phyloP scores from a whole-genome alignment of 805 yeast genomes.

The Wickerhamomyces queroliae region DNA sequence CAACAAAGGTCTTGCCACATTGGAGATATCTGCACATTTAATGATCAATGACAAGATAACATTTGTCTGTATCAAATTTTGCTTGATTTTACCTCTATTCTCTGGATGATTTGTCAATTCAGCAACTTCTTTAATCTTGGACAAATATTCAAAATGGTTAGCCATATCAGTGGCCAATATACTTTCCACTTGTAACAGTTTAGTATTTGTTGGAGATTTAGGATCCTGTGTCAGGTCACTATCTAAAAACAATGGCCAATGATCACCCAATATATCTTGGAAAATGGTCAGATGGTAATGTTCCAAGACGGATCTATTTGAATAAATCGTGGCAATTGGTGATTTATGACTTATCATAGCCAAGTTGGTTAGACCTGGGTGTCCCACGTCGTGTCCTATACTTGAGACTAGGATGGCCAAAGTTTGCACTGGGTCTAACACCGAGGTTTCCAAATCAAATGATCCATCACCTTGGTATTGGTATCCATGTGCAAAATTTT shows the following conservation, averaged over 20 bases:
- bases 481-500: background rate
- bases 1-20: constrained; percentile 75
- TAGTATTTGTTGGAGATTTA: constrained; percentile 17
- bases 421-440: constrained; percentile 35
- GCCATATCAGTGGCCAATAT: constrained; percentile 94
- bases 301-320: constrained; percentile 71
- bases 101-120: constrained; percentile 10
- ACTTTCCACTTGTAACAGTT: constrained; percentile 27
- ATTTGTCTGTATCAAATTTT: constrained; percentile 20
- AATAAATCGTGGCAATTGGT: constrained; percentile 57
- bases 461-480: constrained; percentile 3
- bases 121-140: constrained; percentile 37
- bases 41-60: constrained; percentile 65
- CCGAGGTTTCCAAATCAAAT: constrained; percentile 9
- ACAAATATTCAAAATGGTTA: constrained; percentile 67
- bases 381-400: constrained; percentile 93
- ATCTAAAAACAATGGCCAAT: constrained; percentile 38
- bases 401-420: constrained; percentile 72
- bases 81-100: constrained; percentile 9
- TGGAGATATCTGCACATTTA: constrained; percentile 94
- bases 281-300: constrained; percentile 73
- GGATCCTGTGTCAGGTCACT: constrained; percentile 9
- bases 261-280: constrained; percentile 40
- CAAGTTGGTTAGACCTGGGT: constrained; percentile 90
- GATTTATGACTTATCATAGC: constrained; percentile 54